These are phyloP conservation scores for Xylariaceae sp. DNA, from an alignment of 2,329 filamentous ascomycete species.

Conservation along the genomic window DNA sequence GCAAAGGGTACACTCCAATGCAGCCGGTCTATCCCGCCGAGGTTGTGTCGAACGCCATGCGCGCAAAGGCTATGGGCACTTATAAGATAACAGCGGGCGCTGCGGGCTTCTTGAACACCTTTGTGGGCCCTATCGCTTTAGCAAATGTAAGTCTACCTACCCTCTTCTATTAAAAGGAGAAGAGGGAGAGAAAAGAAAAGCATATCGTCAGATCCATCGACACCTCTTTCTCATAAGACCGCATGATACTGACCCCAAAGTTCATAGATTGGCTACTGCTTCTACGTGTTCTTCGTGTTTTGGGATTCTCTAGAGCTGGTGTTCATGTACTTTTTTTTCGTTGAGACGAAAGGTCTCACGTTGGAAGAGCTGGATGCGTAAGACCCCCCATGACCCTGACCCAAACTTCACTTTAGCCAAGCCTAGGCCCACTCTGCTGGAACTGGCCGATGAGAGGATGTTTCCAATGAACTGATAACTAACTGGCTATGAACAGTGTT, in stretches of 20 bases:
- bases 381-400: background rate
- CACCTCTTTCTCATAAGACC: too few relatives aligned
- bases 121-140: slow-evolving; percentile 30
- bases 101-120: slow-evolving; percentile 35
- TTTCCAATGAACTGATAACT: background rate
- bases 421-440: too few relatives aligned
- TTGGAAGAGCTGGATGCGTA: slow-evolving; percentile 31
- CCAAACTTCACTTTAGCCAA: background rate
- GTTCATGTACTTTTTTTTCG: slow-evolving; percentile 34
- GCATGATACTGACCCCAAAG: too few relatives aligned
- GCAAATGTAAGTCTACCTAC: slow-evolving; percentile 21
- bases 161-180: background rate
- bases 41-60: slow-evolving; percentile 36
- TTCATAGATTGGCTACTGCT: slow-evolving; percentile 33
- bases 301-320: slow-evolving; percentile 34
- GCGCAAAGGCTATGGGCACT: slow-evolving; percentile 36
- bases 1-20: slow-evolving; percentile 36
- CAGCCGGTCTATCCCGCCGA: slow-evolving; percentile 37
- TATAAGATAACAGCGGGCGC: slow-evolving; percentile 35
- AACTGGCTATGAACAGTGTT: slow-evolving; percentile 18
- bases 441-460: background rate
- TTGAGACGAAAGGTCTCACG: slow-evolving; percentile 33
- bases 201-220: too few relatives aligned
- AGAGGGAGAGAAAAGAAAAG: too few relatives aligned
- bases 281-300: slow-evolving; percentile 35